Evolutionary conservation across 306 rosid species (phyloP).

Genomic region (Dryas alaskensis): DNA sequence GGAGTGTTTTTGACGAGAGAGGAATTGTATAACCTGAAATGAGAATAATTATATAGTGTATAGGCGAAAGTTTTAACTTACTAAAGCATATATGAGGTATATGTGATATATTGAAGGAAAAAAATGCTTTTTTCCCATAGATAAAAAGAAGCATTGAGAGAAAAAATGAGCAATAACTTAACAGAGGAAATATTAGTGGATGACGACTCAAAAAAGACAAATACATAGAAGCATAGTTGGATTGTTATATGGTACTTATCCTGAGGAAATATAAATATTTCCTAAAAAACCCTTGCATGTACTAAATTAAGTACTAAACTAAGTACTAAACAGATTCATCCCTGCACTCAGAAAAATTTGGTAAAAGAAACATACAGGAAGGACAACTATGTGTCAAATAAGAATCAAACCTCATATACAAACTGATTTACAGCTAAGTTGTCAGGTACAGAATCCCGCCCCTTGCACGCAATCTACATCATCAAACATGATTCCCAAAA

Average conservation of each 20-base stretch:
- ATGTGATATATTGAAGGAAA: neutral
- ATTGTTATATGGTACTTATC: neutral
- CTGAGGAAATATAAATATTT: neutral
- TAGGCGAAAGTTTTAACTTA: neutral
- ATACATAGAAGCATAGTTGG: neutral
- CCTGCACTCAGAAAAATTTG: neutral
- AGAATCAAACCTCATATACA: slow-evolving; percentile 81
- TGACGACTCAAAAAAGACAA: neutral
- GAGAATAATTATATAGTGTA: slow-evolving; percentile 18
- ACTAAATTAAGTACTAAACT: neutral
- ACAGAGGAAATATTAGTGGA: neutral
- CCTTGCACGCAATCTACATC: slow-evolving; percentile 86
- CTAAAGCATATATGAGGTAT: slow-evolving; percentile 3
- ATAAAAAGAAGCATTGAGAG: neutral
- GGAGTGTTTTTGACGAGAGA: slow-evolving; percentile 77
- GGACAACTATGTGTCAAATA: slow-evolving; percentile 19
- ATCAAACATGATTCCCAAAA: slow-evolving; percentile 32
- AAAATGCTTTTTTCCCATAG: neutral
- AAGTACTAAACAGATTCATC: neutral
- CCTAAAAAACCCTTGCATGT: neutral
- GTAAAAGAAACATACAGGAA: neutral
- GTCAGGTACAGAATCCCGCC: slow-evolving; percentile 94
- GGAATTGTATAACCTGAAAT: slow-evolving; percentile 76
- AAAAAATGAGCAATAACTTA: neutral
- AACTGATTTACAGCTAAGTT: slow-evolving; percentile 80